Evolutionary conservation across 768 basidiomycete species (phyloP).

Genomic region (Mycena kentingensis): DNA sequence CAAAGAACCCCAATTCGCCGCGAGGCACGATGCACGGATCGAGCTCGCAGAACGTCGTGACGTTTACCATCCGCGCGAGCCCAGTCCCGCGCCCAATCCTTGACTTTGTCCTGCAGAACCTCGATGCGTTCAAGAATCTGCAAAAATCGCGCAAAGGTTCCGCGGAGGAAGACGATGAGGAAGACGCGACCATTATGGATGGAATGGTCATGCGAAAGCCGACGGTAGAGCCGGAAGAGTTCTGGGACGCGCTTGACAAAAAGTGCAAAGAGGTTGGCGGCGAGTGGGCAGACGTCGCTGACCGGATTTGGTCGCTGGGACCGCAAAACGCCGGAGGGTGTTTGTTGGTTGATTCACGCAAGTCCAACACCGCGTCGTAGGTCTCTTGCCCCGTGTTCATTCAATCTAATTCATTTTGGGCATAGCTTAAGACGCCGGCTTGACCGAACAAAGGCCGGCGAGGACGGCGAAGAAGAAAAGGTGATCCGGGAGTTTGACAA

Average conservation of each 20-base stretch:
- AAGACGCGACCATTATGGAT: constrained; percentile 45
- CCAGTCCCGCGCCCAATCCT: constrained; percentile 76
- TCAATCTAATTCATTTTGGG: constrained; percentile 5
- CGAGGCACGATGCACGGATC: constrained; percentile 79
- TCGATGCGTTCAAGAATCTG: constrained; percentile 61
- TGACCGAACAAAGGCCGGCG: constrained; percentile 38
- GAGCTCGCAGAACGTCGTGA: constrained; percentile 70
- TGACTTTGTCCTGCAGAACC: constrained; percentile 77
- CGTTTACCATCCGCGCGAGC: constrained; percentile 79
- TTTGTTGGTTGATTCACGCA: constrained; percentile 75
- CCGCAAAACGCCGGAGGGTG: constrained; percentile 87
- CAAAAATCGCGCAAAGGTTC: constrained; percentile 45
- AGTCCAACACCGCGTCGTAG: constrained; percentile 55
- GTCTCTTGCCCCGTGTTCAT: constrained; percentile 30
- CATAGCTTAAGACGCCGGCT: constrained; percentile 56
- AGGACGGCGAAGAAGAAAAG: constrained; percentile 36
- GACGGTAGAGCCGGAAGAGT: constrained; percentile 70
- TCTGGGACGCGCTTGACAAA: constrained; percentile 72
- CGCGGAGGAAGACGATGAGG: constrained; percentile 33
- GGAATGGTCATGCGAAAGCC: constrained; percentile 65
- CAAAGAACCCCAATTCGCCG: constrained; percentile 66
- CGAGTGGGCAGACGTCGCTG: constrained; percentile 77
- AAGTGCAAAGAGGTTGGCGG: constrained; percentile 73
- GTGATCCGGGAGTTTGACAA: constrained; percentile 66
- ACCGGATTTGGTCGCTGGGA: constrained; percentile 89